Evolutionary conservation across 495 filamentous ascomycete genomes (phyloP), one percentile per base, ranked within the genome.

Genomic region (Penicillium turbatum): DNA sequence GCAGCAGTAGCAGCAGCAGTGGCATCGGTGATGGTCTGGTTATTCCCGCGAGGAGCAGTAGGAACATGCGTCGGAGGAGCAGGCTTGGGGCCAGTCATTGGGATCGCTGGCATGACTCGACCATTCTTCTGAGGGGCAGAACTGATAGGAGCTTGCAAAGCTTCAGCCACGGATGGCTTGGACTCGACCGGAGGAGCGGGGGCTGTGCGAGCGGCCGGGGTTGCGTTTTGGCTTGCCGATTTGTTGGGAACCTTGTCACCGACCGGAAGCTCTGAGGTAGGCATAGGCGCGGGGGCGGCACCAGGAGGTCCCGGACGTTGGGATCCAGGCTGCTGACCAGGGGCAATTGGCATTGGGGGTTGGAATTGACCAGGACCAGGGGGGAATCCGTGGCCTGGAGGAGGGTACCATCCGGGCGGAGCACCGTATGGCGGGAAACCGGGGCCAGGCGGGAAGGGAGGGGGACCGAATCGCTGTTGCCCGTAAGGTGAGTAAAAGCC

Each of bases 1-100:
- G 90, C 91, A 41, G 87, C 88, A 36, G 84, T 87, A 6, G 91
- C 91, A 35, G 86, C 87, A 60, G 87, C 84, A 6, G 89, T 92
- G 3, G 90, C 89, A 67, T 91, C 87, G 44, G 81, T 82, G 48
- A 81, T 71, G 17, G 64, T 61, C 26, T 71, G 70, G 39, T 63
- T 63, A 38, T 71, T 65, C 12, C 63, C 61, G 6, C 63, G 53
- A 47, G 73, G 55, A 34, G 66, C 59, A 30, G 58, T 60, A 55
- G 67, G 52, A 44, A 67, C 56, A 21, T 64, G 70, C 34, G 65
- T 57, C 24, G 75, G 67, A 53, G 76, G 75, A 50, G 76, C 70
- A 37, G 75, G 63, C 37, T 67, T 66, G 7, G 76, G 73, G 39
- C 65, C 73, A 31, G 75, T 57, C 11, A 79, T 69, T 10, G 86